Evolutionary conservation across 192 early-diverging fungal genomes (phyloP), one percentile per base, ranked within the genome.

Genomic region (Coemansia sp.): DNA sequence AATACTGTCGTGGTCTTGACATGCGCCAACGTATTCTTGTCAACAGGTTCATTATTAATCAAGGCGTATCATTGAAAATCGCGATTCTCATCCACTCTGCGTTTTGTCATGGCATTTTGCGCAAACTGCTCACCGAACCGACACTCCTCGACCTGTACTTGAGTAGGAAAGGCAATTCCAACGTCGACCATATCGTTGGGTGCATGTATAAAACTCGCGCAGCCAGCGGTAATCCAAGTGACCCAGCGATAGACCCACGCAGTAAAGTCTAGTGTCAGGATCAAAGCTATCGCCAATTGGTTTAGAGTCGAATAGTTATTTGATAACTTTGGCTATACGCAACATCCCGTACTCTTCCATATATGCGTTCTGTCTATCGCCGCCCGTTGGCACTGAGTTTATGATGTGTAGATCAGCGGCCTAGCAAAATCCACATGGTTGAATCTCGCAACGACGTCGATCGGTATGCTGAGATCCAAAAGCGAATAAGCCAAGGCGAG

Each of bases 151-250:
- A 68, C 65, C 3, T 80, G 66, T 1, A 36, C 44, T 17, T 72
- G 59, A 1, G 78, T 80, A 37, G 65, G 73, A 39, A 75, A 80
- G 3, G 56, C 78, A 3, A 80, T 46, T n/a, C 50, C 72, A 51
- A 80, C 66, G 39, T 75, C 73, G 0, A 80, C 42, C 2, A 70
- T 34, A 36, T 67, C 62, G 24, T 63, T 75, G 78, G 0, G 73
- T 69, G 44, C 66, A 65, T n/a, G 72, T 3, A 36, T 80, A 80
- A 35, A 80, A 63, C 11, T 75, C 78, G 14, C 73, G 59, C 16
- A 80, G 54, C 73, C 73, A 80, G n/a, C 16, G 16, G 14, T 46
- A 36, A 40, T 72, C 69, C 33, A 80, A 17, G 2, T 24, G 59
- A 4, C 78, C 69, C 54, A 80, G 40, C 21, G 78, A 80, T 35